These are phyloP conservation scores for Ascoidea tarda DNA, from an alignment of 805 yeast species.

Conservation along the genomic window DNA sequence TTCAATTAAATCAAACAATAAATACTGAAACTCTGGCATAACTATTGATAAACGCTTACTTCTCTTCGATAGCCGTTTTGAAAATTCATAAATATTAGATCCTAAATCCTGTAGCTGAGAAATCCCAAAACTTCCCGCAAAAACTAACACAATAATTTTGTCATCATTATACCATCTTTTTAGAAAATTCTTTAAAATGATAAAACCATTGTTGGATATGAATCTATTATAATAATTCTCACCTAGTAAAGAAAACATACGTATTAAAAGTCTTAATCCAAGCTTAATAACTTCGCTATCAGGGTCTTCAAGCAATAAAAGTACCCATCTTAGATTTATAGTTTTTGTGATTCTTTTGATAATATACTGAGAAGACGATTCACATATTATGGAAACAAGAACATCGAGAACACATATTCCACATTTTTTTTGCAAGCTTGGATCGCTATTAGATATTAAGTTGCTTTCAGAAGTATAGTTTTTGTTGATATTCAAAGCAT, in stretches of 20 bases:
- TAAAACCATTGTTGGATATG: constrained; percentile 35
- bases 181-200: constrained; percentile 29
- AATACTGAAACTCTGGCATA: constrained; percentile 30
- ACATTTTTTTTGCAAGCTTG: constrained; percentile 16
- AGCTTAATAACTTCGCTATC: constrained; percentile 19
- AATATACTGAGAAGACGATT: constrained; percentile 18
- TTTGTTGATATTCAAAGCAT: constrained; percentile 25
- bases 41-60: constrained; percentile 13
- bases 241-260: constrained; percentile 32
- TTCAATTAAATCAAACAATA: constrained; percentile 19
- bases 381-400: constrained; percentile 26
- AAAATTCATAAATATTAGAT: constrained; percentile 10
- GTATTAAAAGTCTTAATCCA: constrained; percentile 31
- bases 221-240: constrained; percentile 33
- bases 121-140: constrained; percentile 33
- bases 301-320: constrained; percentile 31
- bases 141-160: constrained; percentile 21
- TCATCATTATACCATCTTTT: constrained; percentile 34
- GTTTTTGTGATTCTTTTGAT: constrained; percentile 34
- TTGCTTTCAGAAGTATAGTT: constrained; percentile 15
- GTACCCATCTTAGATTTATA: constrained; percentile 53
- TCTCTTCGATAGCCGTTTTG: constrained; percentile 10
- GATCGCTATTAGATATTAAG: constrained; percentile 17
- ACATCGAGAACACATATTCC: constrained; percentile 23
- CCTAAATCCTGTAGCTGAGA: constrained; percentile 14